Conservation (phyloP, 139 green algal genomes). For the Gonium pectorale region DNA sequence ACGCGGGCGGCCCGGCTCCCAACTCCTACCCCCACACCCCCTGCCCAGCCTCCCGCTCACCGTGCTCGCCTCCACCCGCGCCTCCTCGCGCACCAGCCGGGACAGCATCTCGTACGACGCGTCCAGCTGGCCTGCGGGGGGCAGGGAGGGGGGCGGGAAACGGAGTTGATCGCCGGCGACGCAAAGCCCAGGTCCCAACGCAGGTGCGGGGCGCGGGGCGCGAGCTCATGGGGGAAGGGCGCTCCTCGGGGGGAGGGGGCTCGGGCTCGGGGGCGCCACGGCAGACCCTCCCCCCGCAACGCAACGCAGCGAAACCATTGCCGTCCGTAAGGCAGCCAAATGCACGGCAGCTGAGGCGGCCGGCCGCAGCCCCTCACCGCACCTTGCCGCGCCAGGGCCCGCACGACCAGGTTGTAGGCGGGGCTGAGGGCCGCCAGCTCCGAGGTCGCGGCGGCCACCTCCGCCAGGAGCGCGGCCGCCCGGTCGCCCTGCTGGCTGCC, state of each 20-base stretch:
- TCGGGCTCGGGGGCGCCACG: too few relatives aligned
- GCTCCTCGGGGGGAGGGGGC: too few relatives aligned
- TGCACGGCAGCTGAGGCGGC: too few relatives aligned
- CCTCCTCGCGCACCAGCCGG: constrained; percentile 4
- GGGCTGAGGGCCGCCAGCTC: not conserved
- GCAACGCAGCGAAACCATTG: too few relatives aligned
- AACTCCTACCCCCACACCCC: too few relatives aligned
- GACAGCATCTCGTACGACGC: constrained; percentile 10
- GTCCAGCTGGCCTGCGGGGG: constrained; percentile 8
- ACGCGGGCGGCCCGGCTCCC: too few relatives aligned
- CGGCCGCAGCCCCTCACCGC: too few relatives aligned
- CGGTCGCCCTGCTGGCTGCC: not conserved
- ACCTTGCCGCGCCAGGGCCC: constrained; percentile 32
- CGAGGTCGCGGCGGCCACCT: not conserved
- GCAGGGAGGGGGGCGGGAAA: not conserved
- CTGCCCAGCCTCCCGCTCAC: not conserved
- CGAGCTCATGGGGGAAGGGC: too few relatives aligned
- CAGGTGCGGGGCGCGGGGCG: not conserved
- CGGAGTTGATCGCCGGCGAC: too few relatives aligned
- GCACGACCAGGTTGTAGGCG: constrained; percentile 7
- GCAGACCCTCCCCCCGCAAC: too few relatives aligned
- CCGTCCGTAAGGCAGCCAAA: too few relatives aligned
- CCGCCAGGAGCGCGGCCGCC: not conserved
- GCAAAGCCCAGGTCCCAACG: too few relatives aligned
- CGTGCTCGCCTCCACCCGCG: not conserved